These are phyloP conservation scores for Tuber magnatum DNA, from an alignment of 495 filamentous ascomycete species.

Conservation along the genomic window DNA sequence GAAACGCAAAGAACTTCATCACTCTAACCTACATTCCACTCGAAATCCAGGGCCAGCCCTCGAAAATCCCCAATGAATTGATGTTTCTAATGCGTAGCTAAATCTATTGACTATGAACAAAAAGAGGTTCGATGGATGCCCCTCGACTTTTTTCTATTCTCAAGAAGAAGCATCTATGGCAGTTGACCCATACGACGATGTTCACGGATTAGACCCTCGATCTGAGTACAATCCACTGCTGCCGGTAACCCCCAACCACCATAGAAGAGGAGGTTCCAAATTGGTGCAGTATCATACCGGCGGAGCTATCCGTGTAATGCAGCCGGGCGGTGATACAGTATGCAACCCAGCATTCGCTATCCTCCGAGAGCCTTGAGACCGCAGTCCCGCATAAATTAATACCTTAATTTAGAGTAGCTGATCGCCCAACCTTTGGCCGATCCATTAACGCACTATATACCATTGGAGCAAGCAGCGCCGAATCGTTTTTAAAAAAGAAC, in stretches of 20 bases:
- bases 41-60: no score
- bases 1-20: background rate
- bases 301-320: background rate
- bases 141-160: no score
- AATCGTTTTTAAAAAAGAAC: background rate
- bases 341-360: background rate
- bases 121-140: no score
- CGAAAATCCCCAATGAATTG: no score
- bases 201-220: no score
- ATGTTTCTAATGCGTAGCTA: no score
- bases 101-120: no score
- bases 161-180: no score
- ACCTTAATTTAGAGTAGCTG: background rate
- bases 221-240: no score
- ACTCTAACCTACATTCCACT: background rate
- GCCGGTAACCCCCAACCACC: background rate
- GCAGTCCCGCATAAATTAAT: background rate
- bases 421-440: background rate
- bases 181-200: no score
- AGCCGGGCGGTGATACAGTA: background rate
- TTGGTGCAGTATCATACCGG: background rate
- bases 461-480: background rate
- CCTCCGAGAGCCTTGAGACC: background rate
- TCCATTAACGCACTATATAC: background rate
- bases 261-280: background rate